Conservation (phyloP, 768 basidiomycete genomes). For the Russula virescens region DNA sequence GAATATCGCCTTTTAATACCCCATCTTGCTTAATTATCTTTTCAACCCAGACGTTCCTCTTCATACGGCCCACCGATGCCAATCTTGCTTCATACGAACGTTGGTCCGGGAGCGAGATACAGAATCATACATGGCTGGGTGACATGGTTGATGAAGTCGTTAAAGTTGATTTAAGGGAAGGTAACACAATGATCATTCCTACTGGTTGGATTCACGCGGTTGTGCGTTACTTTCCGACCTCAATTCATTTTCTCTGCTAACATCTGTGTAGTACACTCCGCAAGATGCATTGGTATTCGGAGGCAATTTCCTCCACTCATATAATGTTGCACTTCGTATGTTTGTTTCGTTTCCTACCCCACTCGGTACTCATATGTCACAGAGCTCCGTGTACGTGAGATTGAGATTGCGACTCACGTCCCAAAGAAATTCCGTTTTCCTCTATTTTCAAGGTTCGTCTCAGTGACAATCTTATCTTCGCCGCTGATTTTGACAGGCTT, state of each 20-base stretch:
- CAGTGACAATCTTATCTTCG: not conserved
- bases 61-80: constrained; percentile 80
- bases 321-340: constrained; percentile 81
- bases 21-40: not conserved
- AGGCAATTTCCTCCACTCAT: constrained; percentile 95
- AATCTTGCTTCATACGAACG: constrained; percentile 88
- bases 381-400: constrained; percentile 87
- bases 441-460: constrained; percentile 26
- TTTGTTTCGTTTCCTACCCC: not conserved
- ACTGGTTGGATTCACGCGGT: constrained; percentile 99
- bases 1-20: constrained; percentile 34
- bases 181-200: constrained; percentile 92
- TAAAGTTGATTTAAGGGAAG: constrained; percentile 68
- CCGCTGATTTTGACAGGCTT: constrained; percentile 42
- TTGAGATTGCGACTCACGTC: constrained; percentile 89
- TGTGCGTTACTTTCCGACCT: constrained; percentile 42
- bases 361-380: constrained; percentile 18
- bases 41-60: constrained; percentile 77
- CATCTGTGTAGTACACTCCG: constrained; percentile 70
- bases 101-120: constrained; percentile 91
- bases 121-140: constrained; percentile 86
- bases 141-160: constrained; percentile 89
- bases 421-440: constrained; percentile 51
- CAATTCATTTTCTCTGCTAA: not conserved
- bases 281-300: constrained; percentile 92